Base-by-base conservation (phyloP, 2,329 filamentous ascomycete species). In the Diaporthe sp. region DNA sequence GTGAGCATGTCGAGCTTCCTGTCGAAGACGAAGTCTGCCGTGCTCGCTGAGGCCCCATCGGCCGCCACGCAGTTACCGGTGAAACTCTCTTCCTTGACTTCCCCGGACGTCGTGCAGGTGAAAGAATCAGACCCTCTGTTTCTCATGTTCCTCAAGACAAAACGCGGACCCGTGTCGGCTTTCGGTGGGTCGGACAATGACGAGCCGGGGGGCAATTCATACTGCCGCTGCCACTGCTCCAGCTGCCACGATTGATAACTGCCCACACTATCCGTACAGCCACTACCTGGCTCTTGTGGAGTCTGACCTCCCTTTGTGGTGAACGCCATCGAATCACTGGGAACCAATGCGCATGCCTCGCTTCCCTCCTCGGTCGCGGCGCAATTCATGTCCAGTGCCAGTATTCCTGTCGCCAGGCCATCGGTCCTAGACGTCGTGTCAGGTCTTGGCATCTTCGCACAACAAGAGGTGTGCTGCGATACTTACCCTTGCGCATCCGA, bases 401-500 rank as follows among this genome's bases (percentile, higher is more conserved):
- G 1, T 1, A 39, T 68, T 68, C 65, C 65, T 3, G 46, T 68
- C 7, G 65, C 65, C 31, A 68, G 46, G 1, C 65, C 65, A 68
- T 68, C 65, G 34, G 15, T 22, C 13, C 65, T 68, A 28, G 46
- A 34, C 39, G 15, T 28, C n/a, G 7, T 28, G 65, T 53, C 46
- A 68, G 46, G 13, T 53, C 28, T 37, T 68, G 34, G 12, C 13
- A 51, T 19, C 1, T 15, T 51, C 12, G 13, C 19, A 25, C 44
- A 13, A 19, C 28, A 28, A 51, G 22, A 37, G 25, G 2, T 25
- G 19, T 25, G 8, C 10, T 0, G 6, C n/a, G 28, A 25, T 53
- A 17, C 65, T 53, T 70, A 81, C 80, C 78, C 79, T 58, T 79
- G 67, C 22, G 65, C 74, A 60, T 84, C 81, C 6, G 82, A 83